phyloP scores from a whole-genome alignment of 352 stramenopile genomes.

The Phytophthora constricta region DNA sequence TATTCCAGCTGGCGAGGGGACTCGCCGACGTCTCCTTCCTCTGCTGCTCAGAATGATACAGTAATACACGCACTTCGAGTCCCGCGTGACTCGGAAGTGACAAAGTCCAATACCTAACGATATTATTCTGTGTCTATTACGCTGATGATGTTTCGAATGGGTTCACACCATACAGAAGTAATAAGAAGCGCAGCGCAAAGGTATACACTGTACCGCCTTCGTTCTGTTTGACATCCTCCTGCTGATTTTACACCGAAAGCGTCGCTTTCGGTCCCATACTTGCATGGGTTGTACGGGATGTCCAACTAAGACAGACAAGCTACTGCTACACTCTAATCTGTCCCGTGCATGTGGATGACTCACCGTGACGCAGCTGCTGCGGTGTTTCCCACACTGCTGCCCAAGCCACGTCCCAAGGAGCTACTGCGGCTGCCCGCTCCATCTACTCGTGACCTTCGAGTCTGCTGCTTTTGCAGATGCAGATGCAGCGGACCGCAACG shows the following conservation, averaged over 20 bases:
- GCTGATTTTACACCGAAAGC: no score
- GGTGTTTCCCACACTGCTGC: slow-evolving; percentile 53
- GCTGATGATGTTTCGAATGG: no score
- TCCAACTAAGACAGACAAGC: no score
- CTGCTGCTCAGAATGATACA: neutral
- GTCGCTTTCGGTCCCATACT: no score
- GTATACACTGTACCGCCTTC: slow-evolving; percentile 9
- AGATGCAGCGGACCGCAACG: neutral
- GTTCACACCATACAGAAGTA: slow-evolving; percentile 21
- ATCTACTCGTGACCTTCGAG: slow-evolving; percentile 28
- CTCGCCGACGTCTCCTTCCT: neutral
- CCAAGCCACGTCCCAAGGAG: slow-evolving; percentile 34
- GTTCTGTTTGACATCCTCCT: no score
- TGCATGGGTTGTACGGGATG: neutral
- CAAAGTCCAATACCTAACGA: no score
- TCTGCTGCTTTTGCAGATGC: slow-evolving; percentile 2
- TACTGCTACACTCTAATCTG: no score
- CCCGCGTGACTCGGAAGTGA: no score
- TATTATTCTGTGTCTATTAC: neutral
- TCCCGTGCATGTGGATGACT: no score
- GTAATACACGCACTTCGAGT: neutral
- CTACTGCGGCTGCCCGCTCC: slow-evolving; percentile 43
- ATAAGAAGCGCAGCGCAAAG: slow-evolving; percentile 27
- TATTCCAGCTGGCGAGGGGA: neutral
- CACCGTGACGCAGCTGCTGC: no score